Evolutionary conservation across 2,329 filamentous ascomycete genomes (phyloP), one percentile per base, ranked within the genome.

Genomic region (Monilinia aucupariae): DNA sequence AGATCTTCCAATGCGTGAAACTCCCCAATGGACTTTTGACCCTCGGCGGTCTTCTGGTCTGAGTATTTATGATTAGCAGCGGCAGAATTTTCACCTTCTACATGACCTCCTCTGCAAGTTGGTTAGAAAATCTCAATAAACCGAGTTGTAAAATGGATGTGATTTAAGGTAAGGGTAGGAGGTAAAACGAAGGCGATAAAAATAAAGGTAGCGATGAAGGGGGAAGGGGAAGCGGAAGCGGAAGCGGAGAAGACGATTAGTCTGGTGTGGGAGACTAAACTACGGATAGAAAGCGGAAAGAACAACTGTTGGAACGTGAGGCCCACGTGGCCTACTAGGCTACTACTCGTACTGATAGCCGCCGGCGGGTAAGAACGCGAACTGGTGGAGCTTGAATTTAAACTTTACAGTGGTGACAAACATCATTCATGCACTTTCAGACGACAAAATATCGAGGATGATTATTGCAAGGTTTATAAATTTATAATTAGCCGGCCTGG

Each of bases 121-220:
- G n/a, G n/a, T n/a, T n/a, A n/a, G n/a, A n/a, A n/a, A n/a, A n/a
- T n/a, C n/a, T n/a, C n/a, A n/a, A n/a, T n/a, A n/a, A n/a, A n/a
- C n/a, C n/a, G n/a, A n/a, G n/a, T n/a, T n/a, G n/a, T n/a, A n/a
- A n/a, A n/a, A n/a, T n/a, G n/a, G n/a, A n/a, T n/a, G n/a, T n/a
- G n/a, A n/a, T n/a, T n/a, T n/a, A n/a, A n/a, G n/a, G n/a, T n/a
- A n/a, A n/a, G n/a, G n/a, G n/a, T n/a, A n/a, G n/a, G n/a, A n/a
- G n/a, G n/a, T n/a, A n/a, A n/a, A n/a, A 74, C 74, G 37, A 74
- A 73, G 53, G 74, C 85, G 41, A 73, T 86, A 56, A 79, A 37
- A n/a, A 8, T 10, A 2, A 22, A n/a, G 9, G 20, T 47, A 22
- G 4, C 20, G 45, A 48, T 48, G 22, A 48, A 48, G 45, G n/a